Evolutionary conservation across 176 grass and related monocot genomes (phyloP).

Genomic region (Oryza longistaminata): DNA sequence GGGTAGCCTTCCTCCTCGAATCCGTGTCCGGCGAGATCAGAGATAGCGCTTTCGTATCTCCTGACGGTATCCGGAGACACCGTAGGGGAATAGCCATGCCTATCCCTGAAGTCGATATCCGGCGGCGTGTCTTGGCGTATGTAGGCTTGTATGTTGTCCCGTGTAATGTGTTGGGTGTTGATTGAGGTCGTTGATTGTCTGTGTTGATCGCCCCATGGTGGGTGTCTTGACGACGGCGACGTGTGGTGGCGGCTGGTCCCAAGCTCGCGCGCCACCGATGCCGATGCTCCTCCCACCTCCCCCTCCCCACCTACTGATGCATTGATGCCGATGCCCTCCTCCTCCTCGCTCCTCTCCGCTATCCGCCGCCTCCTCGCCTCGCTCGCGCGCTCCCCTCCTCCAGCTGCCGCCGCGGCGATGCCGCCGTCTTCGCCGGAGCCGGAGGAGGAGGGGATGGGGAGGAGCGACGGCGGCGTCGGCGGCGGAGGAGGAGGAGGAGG

Average conservation of each 20-base stretch:
- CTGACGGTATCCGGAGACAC: no score
- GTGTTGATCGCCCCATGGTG: no score
- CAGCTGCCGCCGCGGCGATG: constrained; percentile 12
- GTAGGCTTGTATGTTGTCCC: no score
- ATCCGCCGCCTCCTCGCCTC: background rate
- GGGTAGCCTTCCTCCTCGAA: no score
- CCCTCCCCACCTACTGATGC: constrained; percentile 28
- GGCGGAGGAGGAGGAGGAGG: constrained; percentile 30
- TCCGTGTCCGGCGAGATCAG: no score
- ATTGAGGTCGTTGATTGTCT: no score
- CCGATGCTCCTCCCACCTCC: constrained; percentile 59
- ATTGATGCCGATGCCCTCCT: constrained; percentile 5
- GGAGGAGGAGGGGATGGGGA: background rate
- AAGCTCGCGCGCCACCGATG: constrained; percentile 46
- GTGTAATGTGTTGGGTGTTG: no score
- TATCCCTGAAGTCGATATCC: no score
- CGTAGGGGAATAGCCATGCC: no score
- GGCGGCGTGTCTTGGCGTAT: no score
- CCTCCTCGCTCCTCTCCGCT: background rate
- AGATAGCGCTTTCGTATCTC: no score
- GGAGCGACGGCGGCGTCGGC: background rate
- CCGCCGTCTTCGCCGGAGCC: constrained; percentile 6
- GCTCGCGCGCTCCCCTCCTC: background rate
- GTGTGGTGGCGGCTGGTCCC: constrained; percentile 65
- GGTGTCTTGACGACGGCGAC: constrained; percentile 63